phyloP scores from a whole-genome alignment of 345 rosid genomes.

The Isatis tinctoria region DNA sequence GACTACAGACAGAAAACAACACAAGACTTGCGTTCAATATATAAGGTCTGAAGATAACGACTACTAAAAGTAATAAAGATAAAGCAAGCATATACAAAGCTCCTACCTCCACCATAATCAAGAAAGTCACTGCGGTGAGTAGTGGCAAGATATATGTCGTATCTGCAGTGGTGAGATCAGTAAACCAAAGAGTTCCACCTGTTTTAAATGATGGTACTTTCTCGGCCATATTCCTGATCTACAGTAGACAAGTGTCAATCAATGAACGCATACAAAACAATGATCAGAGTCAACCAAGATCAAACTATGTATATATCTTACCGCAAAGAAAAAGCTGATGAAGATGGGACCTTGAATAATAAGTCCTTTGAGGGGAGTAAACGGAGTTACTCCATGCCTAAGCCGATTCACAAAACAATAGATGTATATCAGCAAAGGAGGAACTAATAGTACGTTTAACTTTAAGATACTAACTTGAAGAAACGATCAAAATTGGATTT shows the following conservation, averaged over 20 bases:
- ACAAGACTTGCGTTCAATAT: neutral
- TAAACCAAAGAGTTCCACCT: constrained; percentile 66
- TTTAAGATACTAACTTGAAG: neutral
- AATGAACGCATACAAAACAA: neutral
- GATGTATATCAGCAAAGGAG: neutral
- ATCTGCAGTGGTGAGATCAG: constrained; percentile 63
- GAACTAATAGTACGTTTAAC: neutral
- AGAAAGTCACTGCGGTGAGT: constrained; percentile 50
- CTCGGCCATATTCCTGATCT: constrained; percentile 70
- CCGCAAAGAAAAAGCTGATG: constrained; percentile 64
- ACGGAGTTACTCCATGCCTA: constrained; percentile 60
- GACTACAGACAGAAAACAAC: constrained; percentile 22
- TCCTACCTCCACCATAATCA: constrained; percentile 59
- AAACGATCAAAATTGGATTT: constrained; percentile 7
- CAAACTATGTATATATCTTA: constrained; percentile 27
- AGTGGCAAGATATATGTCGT: constrained; percentile 51
- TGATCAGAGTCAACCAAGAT: neutral
- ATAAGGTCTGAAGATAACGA: neutral
- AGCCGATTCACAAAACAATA: constrained; percentile 13
- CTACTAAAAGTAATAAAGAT: neutral
- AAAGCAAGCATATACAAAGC: neutral
- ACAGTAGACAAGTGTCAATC: constrained; percentile 16
- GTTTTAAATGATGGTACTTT: constrained; percentile 66
- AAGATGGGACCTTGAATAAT: constrained; percentile 68
- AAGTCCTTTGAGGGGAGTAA: constrained; percentile 61